These are phyloP conservation scores for Microsporum audouinii DNA, from an alignment of 2,329 filamentous ascomycete species.

Conservation along the genomic window DNA sequence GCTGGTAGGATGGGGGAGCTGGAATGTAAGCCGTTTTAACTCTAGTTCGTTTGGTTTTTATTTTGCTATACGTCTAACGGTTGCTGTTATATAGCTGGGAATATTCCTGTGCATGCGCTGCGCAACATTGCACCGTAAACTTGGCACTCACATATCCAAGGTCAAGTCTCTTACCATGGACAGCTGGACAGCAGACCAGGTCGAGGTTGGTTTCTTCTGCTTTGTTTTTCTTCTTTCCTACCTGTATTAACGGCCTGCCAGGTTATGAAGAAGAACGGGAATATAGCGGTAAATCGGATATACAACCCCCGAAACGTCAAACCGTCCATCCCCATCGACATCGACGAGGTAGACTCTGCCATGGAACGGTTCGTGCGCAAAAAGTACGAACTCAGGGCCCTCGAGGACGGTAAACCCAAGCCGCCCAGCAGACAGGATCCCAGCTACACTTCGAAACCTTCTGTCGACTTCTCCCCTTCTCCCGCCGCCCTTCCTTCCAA, in stretches of 20 bases:
- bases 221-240: not conserved
- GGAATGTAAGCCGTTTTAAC: slow-evolving; percentile 58
- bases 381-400: slow-evolving; percentile 67
- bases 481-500: slow-evolving; percentile 45
- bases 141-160: slow-evolving; percentile 96
- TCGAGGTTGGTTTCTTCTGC: slow-evolving; percentile 58
- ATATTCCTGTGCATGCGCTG: slow-evolving; percentile 98
- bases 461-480: slow-evolving; percentile 45
- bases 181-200: slow-evolving; percentile 89
- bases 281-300: slow-evolving; percentile 69
- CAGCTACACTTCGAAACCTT: slow-evolving; percentile 41
- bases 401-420: slow-evolving; percentile 37
- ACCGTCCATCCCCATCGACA: slow-evolving; percentile 75
- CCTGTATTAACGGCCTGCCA: slow-evolving; percentile 28
- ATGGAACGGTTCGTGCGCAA: slow-evolving; percentile 93
- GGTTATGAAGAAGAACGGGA: slow-evolving; percentile 93
- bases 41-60: not conserved
- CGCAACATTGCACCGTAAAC: slow-evolving; percentile 84
- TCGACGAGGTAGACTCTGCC: slow-evolving; percentile 81
- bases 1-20: slow-evolving; percentile 75
- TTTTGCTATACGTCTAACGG: not conserved
- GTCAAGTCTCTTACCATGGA: slow-evolving; percentile 99
- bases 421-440: slow-evolving; percentile 44
- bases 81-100: slow-evolving; percentile 52
- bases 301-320: slow-evolving; percentile 80